Base-by-base conservation (phyloP, 2,329 filamentous ascomycete genomes). In the Neopestalotiopsis rosae region DNA sequence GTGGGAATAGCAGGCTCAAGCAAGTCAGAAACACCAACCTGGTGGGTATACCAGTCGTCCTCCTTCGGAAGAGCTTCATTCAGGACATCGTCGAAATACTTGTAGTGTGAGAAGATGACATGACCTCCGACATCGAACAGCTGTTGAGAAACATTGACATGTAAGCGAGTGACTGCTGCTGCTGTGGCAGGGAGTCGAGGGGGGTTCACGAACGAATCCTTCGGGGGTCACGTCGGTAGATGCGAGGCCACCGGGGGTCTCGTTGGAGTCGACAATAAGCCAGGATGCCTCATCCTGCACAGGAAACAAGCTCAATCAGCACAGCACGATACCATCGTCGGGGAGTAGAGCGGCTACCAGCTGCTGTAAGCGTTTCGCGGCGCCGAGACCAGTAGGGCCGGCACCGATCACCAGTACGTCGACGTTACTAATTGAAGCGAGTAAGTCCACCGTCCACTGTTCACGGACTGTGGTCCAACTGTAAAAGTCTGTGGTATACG, bases 91-190 rank as follows among this genome's bases (percentile, higher is more conserved):
- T 99, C 96, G 82, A 99, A 99, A 90, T 99, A 99, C 87, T 98
- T 98, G 92, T 98, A 99, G 89, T 98, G 95, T 76, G 95, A 98
- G 89, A 98, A 98, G 86, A 98, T 98, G 84, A 98, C 95, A 84
- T 98, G 95, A 77, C 95, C 95, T 81, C 95, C 95, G 76, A 99
- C 96, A 84, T 99, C 96, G 89, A 98, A 99, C 77, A 99, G 90
- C 95, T 97, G 24, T 28, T 3, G 24, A 4, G 3, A 0, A 28
- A 28, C 24, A 28, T 28, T 28, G 24, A 28, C 24, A 28, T 28
- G 24, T 28, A 28, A 28, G 24, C 24, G 24, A 28, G 24, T 3
- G 24, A 2, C 24, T 24, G 24, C 24, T 24, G 24, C 24, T 28
- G 24, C 24, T 28, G 24, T 28, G 24, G 24, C 24, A 28, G 24